Evolutionary conservation across 2,329 filamentous ascomycete genomes (phyloP).

Genomic region (Paracoccidioides lutzii): DNA sequence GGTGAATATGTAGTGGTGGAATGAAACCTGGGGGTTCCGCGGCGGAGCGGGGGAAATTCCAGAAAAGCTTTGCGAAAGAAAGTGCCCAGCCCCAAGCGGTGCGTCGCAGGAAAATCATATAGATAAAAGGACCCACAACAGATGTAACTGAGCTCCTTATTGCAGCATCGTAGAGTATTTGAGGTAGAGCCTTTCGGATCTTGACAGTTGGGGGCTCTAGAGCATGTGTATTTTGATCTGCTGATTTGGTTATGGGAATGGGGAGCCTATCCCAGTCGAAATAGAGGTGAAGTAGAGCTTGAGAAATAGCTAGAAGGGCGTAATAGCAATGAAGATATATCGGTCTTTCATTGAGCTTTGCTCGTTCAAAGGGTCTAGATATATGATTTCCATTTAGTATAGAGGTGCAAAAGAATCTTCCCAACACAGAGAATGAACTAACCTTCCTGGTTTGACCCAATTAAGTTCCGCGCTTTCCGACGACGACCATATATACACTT

Average conservation of each 20-base stretch:
- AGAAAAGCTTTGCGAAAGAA: slow-evolving; percentile 57
- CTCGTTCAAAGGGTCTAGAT: slow-evolving; percentile 46
- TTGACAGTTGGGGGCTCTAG: slow-evolving; percentile 25
- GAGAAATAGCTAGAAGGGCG: slow-evolving; percentile 52
- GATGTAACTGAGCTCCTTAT: slow-evolving; percentile 28
- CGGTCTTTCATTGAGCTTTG: slow-evolving; percentile 71
- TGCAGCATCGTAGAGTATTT: slow-evolving; percentile 22
- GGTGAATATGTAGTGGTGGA: slow-evolving; percentile 45
- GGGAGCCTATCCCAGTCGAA: slow-evolving; percentile 59
- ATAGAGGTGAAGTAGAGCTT: slow-evolving; percentile 57
- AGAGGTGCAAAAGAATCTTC: background rate
- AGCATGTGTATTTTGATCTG: slow-evolving; percentile 26
- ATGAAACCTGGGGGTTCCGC: slow-evolving; percentile 42
- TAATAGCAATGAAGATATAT: slow-evolving; percentile 67
- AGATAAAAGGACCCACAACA: slow-evolving; percentile 43
- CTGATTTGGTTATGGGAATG: slow-evolving; percentile 32
- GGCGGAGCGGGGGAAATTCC: slow-evolving; percentile 60
- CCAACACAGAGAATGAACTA: slow-evolving; percentile 24
- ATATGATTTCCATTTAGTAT: background rate
- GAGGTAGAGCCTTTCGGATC: slow-evolving; percentile 24
- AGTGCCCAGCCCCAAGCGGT: slow-evolving; percentile 58
- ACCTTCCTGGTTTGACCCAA: slow-evolving; percentile 59
- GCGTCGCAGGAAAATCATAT: slow-evolving; percentile 49
- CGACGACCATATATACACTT: slow-evolving; percentile 65
- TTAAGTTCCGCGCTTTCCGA: slow-evolving; percentile 49